Base-by-base conservation (phyloP, 192 early-diverging fungal genomes). In the Backusella psychrophila region DNA sequence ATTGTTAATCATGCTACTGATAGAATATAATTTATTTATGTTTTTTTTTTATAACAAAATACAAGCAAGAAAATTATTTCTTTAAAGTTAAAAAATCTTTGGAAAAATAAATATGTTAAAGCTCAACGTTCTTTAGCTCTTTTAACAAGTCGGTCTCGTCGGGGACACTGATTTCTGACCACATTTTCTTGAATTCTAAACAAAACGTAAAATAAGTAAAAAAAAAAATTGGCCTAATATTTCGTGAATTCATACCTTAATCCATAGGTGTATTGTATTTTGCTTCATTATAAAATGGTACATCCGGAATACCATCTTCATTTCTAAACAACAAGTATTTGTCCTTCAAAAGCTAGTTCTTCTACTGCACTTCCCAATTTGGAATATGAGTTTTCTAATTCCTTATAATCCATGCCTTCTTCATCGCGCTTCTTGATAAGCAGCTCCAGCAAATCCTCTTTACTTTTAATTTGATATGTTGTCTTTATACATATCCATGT, bases 121-220 rank as follows among this genome's bases (percentile, higher is more conserved):
- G 31, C 31, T 33, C 83, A 82, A 95, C 91, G 41, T 85, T 84
- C 59, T 92, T 82, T 71, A 96, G 85, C 44, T 89, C 93, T 65
- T 85, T 88, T 21, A 89, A 85, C 59, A 96, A 75, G 78, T 94
- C 93, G 11, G 82, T 83, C 49, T 93, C 94, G 39, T 91, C 90
- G 6, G 95, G 94, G 8, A 94, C 84, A 8, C 72, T 59, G 38
- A 96, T 81, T 35, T 87, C 79, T 41, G 86, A 79, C 93, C 94
- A 96, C 77, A 89, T 92, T 0, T 82, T 83, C n/a, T 93, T 90
- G 66, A 95, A 92, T 46, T 93, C 94, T 90, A 72, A 52, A 76
- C 49, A 29, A 29, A 29, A 29, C 29, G 63, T 74, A 8, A 85
- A 79, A 17, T 38, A 29, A 29, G 29, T 29, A 29, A 29, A 29